These are phyloP conservation scores for Lathyrus sativus DNA, from an alignment of 306 rosid species.

Conservation along the genomic window DNA sequence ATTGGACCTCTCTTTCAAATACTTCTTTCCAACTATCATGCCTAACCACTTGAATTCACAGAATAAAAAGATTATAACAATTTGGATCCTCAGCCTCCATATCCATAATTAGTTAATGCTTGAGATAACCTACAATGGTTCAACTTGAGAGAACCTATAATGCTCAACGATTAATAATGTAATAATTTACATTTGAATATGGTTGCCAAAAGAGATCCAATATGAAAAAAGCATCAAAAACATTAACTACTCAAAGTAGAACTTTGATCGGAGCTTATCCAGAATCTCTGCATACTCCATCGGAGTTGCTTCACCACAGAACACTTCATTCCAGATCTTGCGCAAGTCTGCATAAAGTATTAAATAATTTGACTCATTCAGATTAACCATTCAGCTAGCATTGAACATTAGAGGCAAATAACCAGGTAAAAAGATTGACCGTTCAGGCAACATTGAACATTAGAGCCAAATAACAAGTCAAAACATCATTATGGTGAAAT, in stretches of 20 bases:
- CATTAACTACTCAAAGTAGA: conserved; percentile 44
- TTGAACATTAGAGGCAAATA: neutral
- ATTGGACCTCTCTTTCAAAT: neutral
- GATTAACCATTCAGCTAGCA: neutral
- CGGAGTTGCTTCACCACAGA: conserved; percentile 68
- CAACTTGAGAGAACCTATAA: conserved; percentile 13
- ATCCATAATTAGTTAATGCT: conserved; percentile 4
- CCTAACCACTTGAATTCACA: neutral
- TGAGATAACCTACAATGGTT: conserved; percentile 2
- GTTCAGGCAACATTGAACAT: neutral
- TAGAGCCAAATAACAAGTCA: neutral
- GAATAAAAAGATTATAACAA: neutral
- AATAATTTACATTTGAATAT: conserved; percentile 38
- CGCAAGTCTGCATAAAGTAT: conserved; percentile 56
- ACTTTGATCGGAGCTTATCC: conserved; percentile 68
- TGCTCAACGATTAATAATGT: conserved; percentile 18
- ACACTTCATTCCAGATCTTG: conserved; percentile 82
- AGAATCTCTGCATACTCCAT: conserved; percentile 70
- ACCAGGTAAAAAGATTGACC: neutral
- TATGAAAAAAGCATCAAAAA: neutral
- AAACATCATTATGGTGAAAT: conserved; percentile 12
- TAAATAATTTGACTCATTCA: conserved; percentile 12
- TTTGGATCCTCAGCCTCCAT: neutral
- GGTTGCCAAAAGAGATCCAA: neutral
- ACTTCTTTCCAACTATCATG: neutral